Evolutionary conservation across 352 stramenopile species (phyloP).

Genomic region (Phytophthora pisi): DNA sequence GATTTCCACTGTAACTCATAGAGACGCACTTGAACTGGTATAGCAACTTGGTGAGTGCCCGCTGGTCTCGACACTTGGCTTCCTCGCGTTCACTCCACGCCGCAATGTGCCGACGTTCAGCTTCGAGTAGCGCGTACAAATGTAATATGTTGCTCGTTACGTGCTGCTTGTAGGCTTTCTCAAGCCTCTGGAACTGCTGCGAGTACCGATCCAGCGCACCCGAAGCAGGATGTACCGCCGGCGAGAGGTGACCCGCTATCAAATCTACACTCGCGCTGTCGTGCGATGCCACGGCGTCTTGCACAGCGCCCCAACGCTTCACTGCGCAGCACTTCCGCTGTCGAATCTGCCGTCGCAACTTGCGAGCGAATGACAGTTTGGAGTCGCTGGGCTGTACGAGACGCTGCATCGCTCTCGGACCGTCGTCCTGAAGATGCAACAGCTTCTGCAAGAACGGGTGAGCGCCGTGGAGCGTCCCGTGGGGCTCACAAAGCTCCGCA

Average conservation of each 20-base stretch:
- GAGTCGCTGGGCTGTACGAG: constrained; percentile 24
- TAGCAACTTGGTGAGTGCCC: constrained; percentile 41
- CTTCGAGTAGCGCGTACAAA: constrained; percentile 55
- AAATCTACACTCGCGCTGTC: neutral
- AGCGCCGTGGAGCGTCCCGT: constrained; percentile 33
- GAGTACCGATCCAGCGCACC: constrained; percentile 33
- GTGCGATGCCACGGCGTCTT: constrained; percentile 2
- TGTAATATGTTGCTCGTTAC: constrained; percentile 39
- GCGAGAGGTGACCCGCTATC: constrained; percentile 6
- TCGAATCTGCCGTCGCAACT: constrained; percentile 23
- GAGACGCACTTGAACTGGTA: constrained; percentile 55
- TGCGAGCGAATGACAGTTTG: constrained; percentile 34
- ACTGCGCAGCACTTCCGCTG: constrained; percentile 1
- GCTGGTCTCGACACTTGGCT: constrained; percentile 34
- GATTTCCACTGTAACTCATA: neutral
- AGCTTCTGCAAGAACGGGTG: constrained; percentile 40
- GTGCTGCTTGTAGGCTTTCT: constrained; percentile 39
- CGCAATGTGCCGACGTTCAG: constrained; percentile 49
- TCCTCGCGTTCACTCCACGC: constrained; percentile 40
- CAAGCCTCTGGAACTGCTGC: constrained; percentile 31
- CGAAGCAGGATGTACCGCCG: neutral
- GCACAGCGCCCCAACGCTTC: constrained; percentile 20
- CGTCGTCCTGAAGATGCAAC: constrained; percentile 23
- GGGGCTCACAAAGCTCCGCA: constrained; percentile 17
- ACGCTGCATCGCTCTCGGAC: constrained; percentile 7